Percentiles rank a stretch among this genome's conserved stretches.
phyloP scores from a whole-genome alignment of 345 rosid species.

The Hibiscus syriacus region DNA sequence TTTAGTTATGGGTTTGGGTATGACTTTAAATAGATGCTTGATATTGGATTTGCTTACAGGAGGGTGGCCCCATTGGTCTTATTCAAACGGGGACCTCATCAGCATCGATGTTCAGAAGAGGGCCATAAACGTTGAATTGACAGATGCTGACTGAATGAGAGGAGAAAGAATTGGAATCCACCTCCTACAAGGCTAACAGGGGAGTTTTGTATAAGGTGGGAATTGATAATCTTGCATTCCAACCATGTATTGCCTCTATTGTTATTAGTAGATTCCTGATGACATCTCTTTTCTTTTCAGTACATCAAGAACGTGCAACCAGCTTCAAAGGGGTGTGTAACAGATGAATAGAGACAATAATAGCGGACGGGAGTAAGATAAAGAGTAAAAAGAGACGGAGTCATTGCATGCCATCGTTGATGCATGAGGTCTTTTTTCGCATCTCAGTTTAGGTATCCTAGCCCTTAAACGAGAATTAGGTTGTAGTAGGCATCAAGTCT shows the following conservation, averaged over 20 bases:
- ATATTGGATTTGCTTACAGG: slow-evolving; percentile 34
- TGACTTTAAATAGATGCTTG: neutral
- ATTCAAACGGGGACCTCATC: slow-evolving; percentile 69
- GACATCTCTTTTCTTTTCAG: slow-evolving; percentile 30
- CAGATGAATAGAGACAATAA: slow-evolving; percentile 55
- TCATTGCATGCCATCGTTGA: neutral
- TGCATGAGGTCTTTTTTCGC: no score
- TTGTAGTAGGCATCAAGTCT: no score
- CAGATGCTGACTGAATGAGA: slow-evolving; percentile 49
- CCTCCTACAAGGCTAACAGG: slow-evolving; percentile 60
- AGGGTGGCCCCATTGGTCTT: slow-evolving; percentile 95
- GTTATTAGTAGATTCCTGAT: neutral
- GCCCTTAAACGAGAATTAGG: no score
- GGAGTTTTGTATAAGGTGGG: slow-evolving; percentile 80
- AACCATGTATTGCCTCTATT: neutral
- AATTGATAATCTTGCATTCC: neutral
- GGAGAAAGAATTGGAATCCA: slow-evolving; percentile 68
- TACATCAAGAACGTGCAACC: slow-evolving; percentile 89
- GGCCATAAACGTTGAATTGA: slow-evolving; percentile 61
- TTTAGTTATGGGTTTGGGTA: no score
- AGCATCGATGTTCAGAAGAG: slow-evolving; percentile 61
- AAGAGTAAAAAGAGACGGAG: no score
- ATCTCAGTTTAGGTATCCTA: no score
- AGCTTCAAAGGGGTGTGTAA: slow-evolving; percentile 85
- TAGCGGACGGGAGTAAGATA: neutral